Percentiles rank a stretch among this genome's conserved stretches.
Evolutionary conservation across 306 rosid genomes (phyloP).

Genomic region (Fragaria vesca): DNA sequence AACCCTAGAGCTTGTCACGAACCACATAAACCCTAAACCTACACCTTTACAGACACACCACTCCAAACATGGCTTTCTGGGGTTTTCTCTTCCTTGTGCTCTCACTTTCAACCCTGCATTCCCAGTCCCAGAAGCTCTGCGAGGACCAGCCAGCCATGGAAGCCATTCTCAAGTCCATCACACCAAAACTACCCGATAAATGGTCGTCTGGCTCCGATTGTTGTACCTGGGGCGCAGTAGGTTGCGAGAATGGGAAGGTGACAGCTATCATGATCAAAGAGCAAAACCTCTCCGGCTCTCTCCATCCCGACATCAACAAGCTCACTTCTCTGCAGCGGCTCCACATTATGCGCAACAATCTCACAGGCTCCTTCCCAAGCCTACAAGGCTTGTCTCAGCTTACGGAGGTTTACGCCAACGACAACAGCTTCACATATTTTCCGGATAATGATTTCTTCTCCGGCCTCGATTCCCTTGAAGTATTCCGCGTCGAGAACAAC

Average conservation of each 20-base stretch:
- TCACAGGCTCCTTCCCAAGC: conserved; percentile 62
- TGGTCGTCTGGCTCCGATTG: neutral
- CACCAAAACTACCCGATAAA: neutral
- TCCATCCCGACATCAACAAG: conserved; percentile 45
- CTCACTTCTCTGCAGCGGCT: conserved; percentile 38
- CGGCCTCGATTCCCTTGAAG: conserved; percentile 34
- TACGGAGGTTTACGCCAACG: conserved; percentile 33
- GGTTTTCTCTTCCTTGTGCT: neutral
- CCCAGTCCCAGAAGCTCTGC: neutral
- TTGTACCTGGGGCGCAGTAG: conserved; percentile 8
- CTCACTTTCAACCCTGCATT: neutral
- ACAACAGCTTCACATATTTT: conserved; percentile 48
- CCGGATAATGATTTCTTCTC: conserved; percentile 53
- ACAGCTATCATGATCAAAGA: conserved; percentile 47
- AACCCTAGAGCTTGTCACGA: neutral
- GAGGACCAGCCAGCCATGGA: neutral
- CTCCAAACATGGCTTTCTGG: neutral
- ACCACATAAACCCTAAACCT: neutral
- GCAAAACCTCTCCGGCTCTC: conserved; percentile 54
- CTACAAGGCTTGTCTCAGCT: conserved; percentile 39
- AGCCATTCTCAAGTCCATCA: neutral
- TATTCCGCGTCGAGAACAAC: conserved; percentile 40
- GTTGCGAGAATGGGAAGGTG: conserved; percentile 43
- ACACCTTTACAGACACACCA: neutral
- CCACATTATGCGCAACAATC: conserved; percentile 52